A percentile compares a stretch with the other conserved stretches of the same genome.
Conservation (phyloP, 2,329 filamentous ascomycete genomes). For the Alternaria sp. region DNA sequence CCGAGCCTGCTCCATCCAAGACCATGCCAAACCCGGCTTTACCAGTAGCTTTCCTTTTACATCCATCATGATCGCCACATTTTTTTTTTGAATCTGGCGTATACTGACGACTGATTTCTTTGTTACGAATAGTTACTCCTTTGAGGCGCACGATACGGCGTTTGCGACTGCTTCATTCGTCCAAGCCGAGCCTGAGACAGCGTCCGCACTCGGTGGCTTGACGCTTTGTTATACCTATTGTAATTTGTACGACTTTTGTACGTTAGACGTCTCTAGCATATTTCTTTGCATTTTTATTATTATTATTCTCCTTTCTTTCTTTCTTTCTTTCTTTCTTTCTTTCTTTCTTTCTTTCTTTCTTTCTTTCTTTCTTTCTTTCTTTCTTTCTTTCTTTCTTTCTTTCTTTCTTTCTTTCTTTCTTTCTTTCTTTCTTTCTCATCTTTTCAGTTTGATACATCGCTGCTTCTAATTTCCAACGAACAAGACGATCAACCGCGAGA, state of each 20-base stretch:
- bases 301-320: too few relatives aligned
- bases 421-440: background rate
- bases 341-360: too few relatives aligned
- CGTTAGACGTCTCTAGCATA: slow-evolving; percentile 15
- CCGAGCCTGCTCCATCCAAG: slow-evolving; percentile 27
- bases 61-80: slow-evolving; percentile 18
- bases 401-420: too few relatives aligned
- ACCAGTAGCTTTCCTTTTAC: slow-evolving; percentile 16
- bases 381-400: too few relatives aligned
- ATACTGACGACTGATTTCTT: slow-evolving; percentile 40
- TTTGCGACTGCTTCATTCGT: slow-evolving; percentile 50
- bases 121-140: slow-evolving; percentile 42
- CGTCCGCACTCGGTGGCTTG: slow-evolving; percentile 44
- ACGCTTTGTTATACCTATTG: slow-evolving; percentile 36
- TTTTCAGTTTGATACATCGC: slow-evolving; percentile 1
- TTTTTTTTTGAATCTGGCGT: slow-evolving; percentile 25
- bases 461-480: slow-evolving; percentile 9
- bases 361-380: background rate
- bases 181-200: slow-evolving; percentile 35
- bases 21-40: slow-evolving; percentile 9
- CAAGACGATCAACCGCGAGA: slow-evolving; percentile 12
- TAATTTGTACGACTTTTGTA: slow-evolving; percentile 23
- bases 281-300: too few relatives aligned
- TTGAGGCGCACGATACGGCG: slow-evolving; percentile 48
- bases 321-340: too few relatives aligned